Base-by-base conservation (phyloP, 2,329 filamentous ascomycete species). In the Aspergillus ochraceoroseus region DNA sequence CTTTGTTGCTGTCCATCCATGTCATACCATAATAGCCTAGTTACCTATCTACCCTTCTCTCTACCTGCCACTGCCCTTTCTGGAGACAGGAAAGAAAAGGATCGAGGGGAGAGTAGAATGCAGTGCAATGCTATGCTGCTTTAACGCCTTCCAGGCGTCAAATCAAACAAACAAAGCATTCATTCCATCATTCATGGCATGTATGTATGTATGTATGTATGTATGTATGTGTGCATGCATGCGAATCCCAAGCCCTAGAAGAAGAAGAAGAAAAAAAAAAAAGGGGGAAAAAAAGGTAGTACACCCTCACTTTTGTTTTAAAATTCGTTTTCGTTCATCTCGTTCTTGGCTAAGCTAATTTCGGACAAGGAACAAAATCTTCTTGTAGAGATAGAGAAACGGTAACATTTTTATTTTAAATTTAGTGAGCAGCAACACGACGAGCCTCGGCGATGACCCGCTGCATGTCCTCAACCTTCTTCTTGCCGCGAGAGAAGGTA, bases 381-480 rank as follows among this genome's bases (percentile, higher is more conserved):
- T 8, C 22, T 47, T 38, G 38, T 39, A 43, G 26, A 30, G 38
- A 41, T 39, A 46, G 41, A 51, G 44, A 44, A 43, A 42, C 39
- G 43, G 34, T 14, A 14, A n/a, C n/a, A 22, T 22, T 22, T 22
- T 22, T n/a, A n/a, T n/a, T 19, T 33, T 17, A 40, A 44, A 49
- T 71, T 77, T 82, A 84, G 74, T 83, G 80, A 71, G 73, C 81
- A 52, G 51, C 50, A 51, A 80, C 75, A 68, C 83, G 78, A 74
- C 90, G 89, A 69, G 89, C 83, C 79, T 96, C 92, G 65, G 90
- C 87, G 70, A 98, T 98, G 73, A 98, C 86, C 66, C 87, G 82
- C 76, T 88, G 87, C 76, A 98, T 87, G 78, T 96, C 90, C 71
- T 98, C 92, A 61, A 98, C 92, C 90, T 98, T 98, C 71, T 80